Evolutionary conservation across 495 filamentous ascomycete species (phyloP).

Genomic region (Talaromyces wortmannii): DNA sequence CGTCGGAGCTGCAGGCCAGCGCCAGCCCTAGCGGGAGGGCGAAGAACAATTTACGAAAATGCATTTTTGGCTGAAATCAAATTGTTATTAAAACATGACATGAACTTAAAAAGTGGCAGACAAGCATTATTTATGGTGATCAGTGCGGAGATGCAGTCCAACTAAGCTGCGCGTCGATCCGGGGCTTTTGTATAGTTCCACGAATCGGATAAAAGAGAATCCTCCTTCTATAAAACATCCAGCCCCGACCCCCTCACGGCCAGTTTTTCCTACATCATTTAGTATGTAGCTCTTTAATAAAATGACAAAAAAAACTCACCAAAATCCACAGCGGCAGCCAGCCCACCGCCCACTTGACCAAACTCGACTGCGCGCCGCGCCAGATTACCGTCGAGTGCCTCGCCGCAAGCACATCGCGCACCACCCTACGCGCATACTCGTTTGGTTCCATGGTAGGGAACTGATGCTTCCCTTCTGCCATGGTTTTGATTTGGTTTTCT

Average conservation of each 20-base stretch:
- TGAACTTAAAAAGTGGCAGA: too few relatives aligned
- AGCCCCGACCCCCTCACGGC: constrained; percentile 11
- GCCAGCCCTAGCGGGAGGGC: too few relatives aligned
- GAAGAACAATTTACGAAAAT: background rate
- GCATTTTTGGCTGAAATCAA: background rate
- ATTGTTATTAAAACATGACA: too few relatives aligned
- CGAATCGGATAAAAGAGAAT: background rate
- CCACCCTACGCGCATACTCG: constrained; percentile 12
- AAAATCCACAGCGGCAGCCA: constrained; percentile 11
- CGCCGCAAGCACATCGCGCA: constrained; percentile 9
- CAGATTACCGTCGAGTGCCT: constrained; percentile 7
- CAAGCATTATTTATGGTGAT: too few relatives aligned
- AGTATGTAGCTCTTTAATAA: too few relatives aligned
- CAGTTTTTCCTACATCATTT: background rate
- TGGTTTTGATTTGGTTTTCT: background rate
- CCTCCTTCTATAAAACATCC: constrained; percentile 8
- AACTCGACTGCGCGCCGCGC: constrained; percentile 12
- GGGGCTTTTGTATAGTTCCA: background rate
- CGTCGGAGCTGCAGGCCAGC: constrained; percentile 19
- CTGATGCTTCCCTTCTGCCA: constrained; percentile 1
- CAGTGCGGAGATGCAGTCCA: background rate
- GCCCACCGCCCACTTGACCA: constrained; percentile 6
- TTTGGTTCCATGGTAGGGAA: constrained; percentile 6
- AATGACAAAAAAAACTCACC: constrained; percentile 10
- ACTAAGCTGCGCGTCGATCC: background rate